phyloP scores from a whole-genome alignment of 345 rosid genomes.

The Eucalyptus coolabah region DNA sequence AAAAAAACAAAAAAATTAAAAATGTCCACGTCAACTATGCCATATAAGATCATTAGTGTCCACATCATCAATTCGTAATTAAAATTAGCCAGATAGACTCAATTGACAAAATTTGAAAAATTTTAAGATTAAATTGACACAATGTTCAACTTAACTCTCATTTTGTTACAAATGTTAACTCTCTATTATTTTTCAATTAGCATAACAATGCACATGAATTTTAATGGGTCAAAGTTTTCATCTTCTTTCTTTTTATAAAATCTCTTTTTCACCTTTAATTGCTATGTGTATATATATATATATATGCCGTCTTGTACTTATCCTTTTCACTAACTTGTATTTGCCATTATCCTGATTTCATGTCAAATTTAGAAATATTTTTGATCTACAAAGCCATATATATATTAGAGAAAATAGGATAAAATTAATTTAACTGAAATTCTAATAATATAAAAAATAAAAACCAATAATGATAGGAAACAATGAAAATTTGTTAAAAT shows the following conservation, averaged over 20 bases:
- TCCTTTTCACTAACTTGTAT: too few relatives aligned
- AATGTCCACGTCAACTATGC: too few relatives aligned
- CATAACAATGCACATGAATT: background rate
- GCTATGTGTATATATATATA: background rate
- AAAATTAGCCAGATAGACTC: too few relatives aligned
- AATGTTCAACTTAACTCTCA: background rate
- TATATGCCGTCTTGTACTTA: too few relatives aligned
- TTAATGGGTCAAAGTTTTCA: background rate
- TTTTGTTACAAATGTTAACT: background rate
- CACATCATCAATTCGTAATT: too few relatives aligned
- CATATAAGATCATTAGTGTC: too few relatives aligned
- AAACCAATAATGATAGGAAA: background rate
- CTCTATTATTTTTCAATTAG: background rate
- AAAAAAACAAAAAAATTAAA: too few relatives aligned
- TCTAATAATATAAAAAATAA: background rate
- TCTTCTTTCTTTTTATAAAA: background rate
- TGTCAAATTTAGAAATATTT: too few relatives aligned
- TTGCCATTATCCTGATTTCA: too few relatives aligned
- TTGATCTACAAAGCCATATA: too few relatives aligned
- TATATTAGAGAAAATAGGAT: accelerated
- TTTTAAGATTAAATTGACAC: background rate
- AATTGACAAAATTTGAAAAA: too few relatives aligned
- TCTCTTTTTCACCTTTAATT: background rate
- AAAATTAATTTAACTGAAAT: background rate
- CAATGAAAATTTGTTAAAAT: background rate